phyloP scores from a whole-genome alignment of 2,329 filamentous ascomycete species.

The Gyromitra esculenta region DNA sequence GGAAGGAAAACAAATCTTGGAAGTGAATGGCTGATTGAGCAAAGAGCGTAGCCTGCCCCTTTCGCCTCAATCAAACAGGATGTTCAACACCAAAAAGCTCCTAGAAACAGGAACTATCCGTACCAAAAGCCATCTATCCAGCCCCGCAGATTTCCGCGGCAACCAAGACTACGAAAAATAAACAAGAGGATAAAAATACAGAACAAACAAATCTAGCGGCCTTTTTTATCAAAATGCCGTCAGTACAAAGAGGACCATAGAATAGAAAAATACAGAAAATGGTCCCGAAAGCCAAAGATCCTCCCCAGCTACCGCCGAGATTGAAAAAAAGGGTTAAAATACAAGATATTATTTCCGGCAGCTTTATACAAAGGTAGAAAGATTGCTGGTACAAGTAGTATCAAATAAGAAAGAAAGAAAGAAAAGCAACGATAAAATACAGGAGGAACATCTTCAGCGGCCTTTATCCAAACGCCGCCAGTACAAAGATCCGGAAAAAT shows the following conservation, averaged over 20 bases:
- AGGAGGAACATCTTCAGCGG: not conserved
- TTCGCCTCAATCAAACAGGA: not conserved
- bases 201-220: not conserved
- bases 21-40: not conserved
- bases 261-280: not conserved
- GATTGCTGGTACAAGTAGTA: not conserved
- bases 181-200: not conserved
- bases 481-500: constrained; percentile 33
- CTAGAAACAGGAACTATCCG: not conserved
- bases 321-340: constrained; percentile 3
- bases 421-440: constrained; percentile 14
- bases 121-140: not conserved
- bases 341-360: constrained; percentile 15
- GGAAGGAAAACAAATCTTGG: not conserved
- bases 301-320: not conserved
- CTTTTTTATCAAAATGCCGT: not conserved
- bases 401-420: constrained; percentile 5
- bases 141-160: not conserved
- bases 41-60: not conserved
- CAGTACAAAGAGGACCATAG: constrained; percentile 11
- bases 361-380: not conserved
- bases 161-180: not conserved
- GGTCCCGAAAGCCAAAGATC: not conserved
- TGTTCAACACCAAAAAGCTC: not conserved
- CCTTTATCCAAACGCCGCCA: constrained; percentile 46